Base-by-base conservation (phyloP, 352 stramenopile species). In the Albugo candida region DNA sequence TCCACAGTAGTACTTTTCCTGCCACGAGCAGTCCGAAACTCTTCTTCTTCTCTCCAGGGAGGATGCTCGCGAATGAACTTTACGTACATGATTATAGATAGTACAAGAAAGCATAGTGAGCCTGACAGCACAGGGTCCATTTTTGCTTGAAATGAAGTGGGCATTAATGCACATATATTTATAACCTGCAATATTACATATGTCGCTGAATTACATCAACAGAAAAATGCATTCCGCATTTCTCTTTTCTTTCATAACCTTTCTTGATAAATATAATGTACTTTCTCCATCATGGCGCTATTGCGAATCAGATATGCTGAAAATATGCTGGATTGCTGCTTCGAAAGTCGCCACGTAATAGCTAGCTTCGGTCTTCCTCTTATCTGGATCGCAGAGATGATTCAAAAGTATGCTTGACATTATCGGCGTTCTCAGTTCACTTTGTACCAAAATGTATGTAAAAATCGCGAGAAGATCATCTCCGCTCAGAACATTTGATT, bases 371-470 rank as follows among this genome's bases (percentile, higher is more conserved):
- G 72, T 85, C 18, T 70, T 67, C 11, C 77, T 70, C 58, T 87
- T 85, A 55, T 91, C 77, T 5, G 72, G 74, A 46, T 91, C 77
- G 47, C 77, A 84, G 27, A 91, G 65, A 20, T 69, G 72, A 55
- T 87, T 85, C 27, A 91, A 55, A 49, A 86, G 60, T 45, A 83
- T 68, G 53, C 85, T 69, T n/a, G 75, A 83, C 49, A 84, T 67
- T 53, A 91, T 83, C 1, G 77, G 77, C 19, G 73, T 54, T 39
- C 65, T 59, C 27, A 91, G 56, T 16, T 84, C 64, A 52, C 68
- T 82, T 56, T 87, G 74, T 31, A 91, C 74, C 55, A 91, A 81
- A 53, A 91, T 73, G 63, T 87, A 87, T 60, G 87, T 82, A 65
- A 91, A 85, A 59, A 91, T 86, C 40, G 74, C 72, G 55, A 91